Percentiles rank a stretch among this genome's conserved stretches.
These are phyloP conservation scores for Dryas alaskensis DNA, from an alignment of 306 rosid species.

Conservation along the genomic window DNA sequence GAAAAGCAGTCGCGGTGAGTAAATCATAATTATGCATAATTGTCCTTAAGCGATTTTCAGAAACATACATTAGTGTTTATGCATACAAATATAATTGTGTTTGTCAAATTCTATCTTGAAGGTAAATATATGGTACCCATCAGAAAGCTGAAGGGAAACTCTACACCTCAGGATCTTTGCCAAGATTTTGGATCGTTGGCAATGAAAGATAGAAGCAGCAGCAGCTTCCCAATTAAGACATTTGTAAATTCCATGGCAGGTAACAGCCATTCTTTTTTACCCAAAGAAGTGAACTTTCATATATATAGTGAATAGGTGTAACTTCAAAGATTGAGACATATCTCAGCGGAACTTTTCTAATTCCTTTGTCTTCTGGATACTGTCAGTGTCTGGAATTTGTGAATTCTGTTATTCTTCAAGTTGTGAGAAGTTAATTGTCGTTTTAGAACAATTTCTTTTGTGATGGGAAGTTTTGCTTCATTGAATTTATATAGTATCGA, in stretches of 20 bases:
- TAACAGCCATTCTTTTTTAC: constrained; percentile 20
- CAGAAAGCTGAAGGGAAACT: constrained; percentile 27
- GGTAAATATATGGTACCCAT: constrained; percentile 32
- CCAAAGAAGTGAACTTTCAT: not conserved
- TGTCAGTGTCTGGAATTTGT: not conserved
- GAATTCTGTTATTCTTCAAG: not conserved
- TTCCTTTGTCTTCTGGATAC: not conserved
- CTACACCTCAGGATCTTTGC: constrained; percentile 25
- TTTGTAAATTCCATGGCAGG: constrained; percentile 60
- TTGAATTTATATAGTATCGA: not conserved
- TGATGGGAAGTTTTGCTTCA: not conserved
- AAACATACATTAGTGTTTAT: too few relatives aligned
- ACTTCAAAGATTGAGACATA: not conserved
- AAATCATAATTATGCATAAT: not conserved
- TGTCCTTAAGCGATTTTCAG: too few relatives aligned
- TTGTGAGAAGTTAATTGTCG: not conserved
- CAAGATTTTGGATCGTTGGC: constrained; percentile 27
- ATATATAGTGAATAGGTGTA: not conserved
- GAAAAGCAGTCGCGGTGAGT: constrained; percentile 27
- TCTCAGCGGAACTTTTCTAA: not conserved
- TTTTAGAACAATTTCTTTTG: not conserved
- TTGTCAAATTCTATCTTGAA: constrained; percentile 9
- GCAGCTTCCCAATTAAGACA: constrained; percentile 28
- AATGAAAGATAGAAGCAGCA: constrained; percentile 36
- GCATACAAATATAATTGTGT: too few relatives aligned